A percentile compares a stretch with the other conserved stretches of the same genome.
Evolutionary conservation across 2,329 filamentous ascomycete species (phyloP).

Genomic region (Colletotrichum falcatum): DNA sequence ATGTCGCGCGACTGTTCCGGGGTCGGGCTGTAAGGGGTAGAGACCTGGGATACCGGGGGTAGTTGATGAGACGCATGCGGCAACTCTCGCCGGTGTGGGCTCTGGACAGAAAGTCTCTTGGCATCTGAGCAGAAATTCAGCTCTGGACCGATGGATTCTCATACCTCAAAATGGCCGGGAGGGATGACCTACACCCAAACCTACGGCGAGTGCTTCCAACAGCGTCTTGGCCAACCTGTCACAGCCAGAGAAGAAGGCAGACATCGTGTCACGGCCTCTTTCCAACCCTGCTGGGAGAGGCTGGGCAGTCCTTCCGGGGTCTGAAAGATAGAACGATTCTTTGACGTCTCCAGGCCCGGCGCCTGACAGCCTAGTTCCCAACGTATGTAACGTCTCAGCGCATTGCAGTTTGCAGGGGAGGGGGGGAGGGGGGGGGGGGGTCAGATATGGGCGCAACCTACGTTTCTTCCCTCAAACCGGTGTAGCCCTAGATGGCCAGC

Average conservation of each 20-base stretch:
- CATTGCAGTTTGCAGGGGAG: background rate
- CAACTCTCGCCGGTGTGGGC: conserved; percentile 61
- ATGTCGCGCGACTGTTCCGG: conserved; percentile 67
- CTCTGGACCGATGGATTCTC: background rate
- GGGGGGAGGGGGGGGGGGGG: background rate
- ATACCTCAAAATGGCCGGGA: background rate
- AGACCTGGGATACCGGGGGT: conserved; percentile 79
- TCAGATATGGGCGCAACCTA: conserved; percentile 4
- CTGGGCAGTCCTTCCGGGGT: conserved; percentile 29
- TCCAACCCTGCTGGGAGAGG: conserved; percentile 34
- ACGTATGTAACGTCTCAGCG: background rate
- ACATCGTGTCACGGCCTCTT: conserved; percentile 9
- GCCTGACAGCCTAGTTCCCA: conserved; percentile 31
- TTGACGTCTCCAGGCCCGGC: conserved; percentile 40
- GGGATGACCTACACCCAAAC: conserved; percentile 69
- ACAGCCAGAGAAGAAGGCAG: conserved; percentile 33
- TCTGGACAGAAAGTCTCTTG: conserved; percentile 64
- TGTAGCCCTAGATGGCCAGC: conserved; percentile 32
- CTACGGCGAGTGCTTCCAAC: conserved; percentile 71
- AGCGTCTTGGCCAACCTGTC: conserved; percentile 31
- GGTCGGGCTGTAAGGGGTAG: conserved; percentile 43
- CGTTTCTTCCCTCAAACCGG: conserved; percentile 41
- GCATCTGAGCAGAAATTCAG: conserved; percentile 44
- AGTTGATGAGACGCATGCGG: conserved; percentile 58
- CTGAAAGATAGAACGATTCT: conserved; percentile 41